Base-by-base conservation (phyloP, 2,329 filamentous ascomycete species). In the Setomelanomma holmii region DNA sequence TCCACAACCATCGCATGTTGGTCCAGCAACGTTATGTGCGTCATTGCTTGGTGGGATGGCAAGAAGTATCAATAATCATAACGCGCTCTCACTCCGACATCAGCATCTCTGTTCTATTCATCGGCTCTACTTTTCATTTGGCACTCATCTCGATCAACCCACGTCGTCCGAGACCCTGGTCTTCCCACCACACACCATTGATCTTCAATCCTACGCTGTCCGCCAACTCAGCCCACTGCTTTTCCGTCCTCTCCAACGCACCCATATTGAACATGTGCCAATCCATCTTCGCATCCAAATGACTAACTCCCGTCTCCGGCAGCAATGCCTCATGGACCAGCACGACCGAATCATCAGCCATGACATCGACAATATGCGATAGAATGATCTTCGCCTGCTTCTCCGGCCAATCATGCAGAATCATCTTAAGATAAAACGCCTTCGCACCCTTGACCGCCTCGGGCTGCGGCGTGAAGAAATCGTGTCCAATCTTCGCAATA, bases 241-340 rank as follows among this genome's bases (percentile, higher is more conserved):
- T 58, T 53, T 76, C 73, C 1, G 73, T 78, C 19, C 77, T 65
- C 58, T 80, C 76, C 45, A 66, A 63, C 1, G 71, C 69, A 2
- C 68, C 68, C 40, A 74, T 60, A 5, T 70, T 56, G 73, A 80
- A 74, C 77, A 81, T 78, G 27, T 72, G 64, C 45, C 78, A 63
- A 59, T 81, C 78, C 27, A 78, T 55, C 11, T 61, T 59, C 1
- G 70, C 74, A 23, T 60, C 45, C 12, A 70, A 64, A 53, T 63
- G 65, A 4, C 61, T 53, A 1, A 77, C 68, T 1, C 67, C 68
- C 1, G 53, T 67, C 7, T 75, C 69, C 3, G 76, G 75, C 14
- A 80, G 61, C 0, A 77, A 63, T 45, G 74, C 73, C 38, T 81
- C 79, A 27, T 77, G 74, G 33, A 82, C 70, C 14, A 82, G 57